These are phyloP conservation scores for Claviceps fusiformis DNA, from an alignment of 2,329 filamentous ascomycete species.

Conservation along the genomic window DNA sequence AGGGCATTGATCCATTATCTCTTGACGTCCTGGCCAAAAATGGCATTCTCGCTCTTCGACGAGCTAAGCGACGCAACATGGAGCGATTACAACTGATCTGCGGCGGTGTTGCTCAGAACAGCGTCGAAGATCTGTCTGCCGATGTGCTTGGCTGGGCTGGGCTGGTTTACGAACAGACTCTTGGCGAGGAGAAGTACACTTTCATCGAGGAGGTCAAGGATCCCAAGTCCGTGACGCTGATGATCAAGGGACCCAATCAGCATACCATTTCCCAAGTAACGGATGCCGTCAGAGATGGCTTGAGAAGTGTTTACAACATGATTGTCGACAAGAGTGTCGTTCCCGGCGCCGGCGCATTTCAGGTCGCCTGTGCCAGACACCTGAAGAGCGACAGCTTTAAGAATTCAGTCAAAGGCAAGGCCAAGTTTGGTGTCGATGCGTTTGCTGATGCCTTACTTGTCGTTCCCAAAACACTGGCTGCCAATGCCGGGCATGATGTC, in stretches of 20 bases:
- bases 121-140: slow-evolving; percentile 79
- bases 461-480: slow-evolving; percentile 93
- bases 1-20: slow-evolving; percentile 93
- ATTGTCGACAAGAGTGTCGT: slow-evolving; percentile 97
- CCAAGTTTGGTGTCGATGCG: slow-evolving; percentile 86
- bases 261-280: slow-evolving; percentile 97
- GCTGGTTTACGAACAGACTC: slow-evolving; percentile 88
- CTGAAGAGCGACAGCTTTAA: slow-evolving; percentile 75
- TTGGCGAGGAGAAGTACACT: slow-evolving; percentile 98
- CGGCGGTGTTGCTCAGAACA: slow-evolving; percentile 86
- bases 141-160: slow-evolving; percentile 93
- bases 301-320: slow-evolving; percentile 97
- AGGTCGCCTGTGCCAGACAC: slow-evolving; percentile 81
- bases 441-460: slow-evolving; percentile 91
- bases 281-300: slow-evolving; percentile 86
- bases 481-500: slow-evolving; percentile 91
- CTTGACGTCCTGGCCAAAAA: slow-evolving; percentile 97
- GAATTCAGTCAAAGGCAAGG: slow-evolving; percentile 93
- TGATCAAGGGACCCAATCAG: slow-evolving; percentile 95
- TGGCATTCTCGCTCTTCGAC: slow-evolving; percentile 82
- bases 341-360: slow-evolving; percentile 88
- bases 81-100: slow-evolving; percentile 92
- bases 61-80: slow-evolving; percentile 98
- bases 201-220: slow-evolving; percentile 99
- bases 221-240: slow-evolving; percentile 89